Evolutionary conservation across 495 filamentous ascomycete genomes (phyloP).

Genomic region (Neurospora sp.): DNA sequence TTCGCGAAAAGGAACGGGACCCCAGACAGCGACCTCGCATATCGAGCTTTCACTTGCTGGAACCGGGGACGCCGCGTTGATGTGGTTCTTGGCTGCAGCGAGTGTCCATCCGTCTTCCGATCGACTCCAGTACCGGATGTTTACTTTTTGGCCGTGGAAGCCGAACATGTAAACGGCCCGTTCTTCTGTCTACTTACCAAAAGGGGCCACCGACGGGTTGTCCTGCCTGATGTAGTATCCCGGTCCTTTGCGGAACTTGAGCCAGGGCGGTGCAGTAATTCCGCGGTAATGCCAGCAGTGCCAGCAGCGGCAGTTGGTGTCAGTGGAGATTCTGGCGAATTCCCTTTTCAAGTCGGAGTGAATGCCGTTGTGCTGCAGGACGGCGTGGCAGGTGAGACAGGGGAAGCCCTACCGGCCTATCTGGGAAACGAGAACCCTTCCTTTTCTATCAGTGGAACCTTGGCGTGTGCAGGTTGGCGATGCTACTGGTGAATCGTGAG

Average conservation of each 20-base stretch:
- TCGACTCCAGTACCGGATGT: conserved; percentile 1
- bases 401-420: neutral
- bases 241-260: neutral
- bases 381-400: neutral
- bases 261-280: neutral
- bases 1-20: neutral
- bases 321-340: neutral
- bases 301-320: neutral
- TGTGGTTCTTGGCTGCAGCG: neutral
- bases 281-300: neutral
- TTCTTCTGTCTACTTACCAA: neutral
- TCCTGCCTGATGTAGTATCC: neutral
- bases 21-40: neutral
- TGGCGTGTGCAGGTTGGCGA: neutral
- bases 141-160: conserved; percentile 4
- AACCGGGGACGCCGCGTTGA: neutral
- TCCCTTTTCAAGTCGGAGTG: neutral
- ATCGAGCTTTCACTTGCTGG: neutral
- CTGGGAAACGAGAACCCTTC: neutral
- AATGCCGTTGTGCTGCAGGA: neutral
- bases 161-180: conserved; percentile 2
- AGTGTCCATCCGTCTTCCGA: neutral
- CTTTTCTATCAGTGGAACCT: neutral
- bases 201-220: neutral
- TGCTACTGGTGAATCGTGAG: neutral